These are phyloP conservation scores for Penicillium sp. DNA, from an alignment of 2,329 filamentous ascomycete genomes.

Conservation along the genomic window DNA sequence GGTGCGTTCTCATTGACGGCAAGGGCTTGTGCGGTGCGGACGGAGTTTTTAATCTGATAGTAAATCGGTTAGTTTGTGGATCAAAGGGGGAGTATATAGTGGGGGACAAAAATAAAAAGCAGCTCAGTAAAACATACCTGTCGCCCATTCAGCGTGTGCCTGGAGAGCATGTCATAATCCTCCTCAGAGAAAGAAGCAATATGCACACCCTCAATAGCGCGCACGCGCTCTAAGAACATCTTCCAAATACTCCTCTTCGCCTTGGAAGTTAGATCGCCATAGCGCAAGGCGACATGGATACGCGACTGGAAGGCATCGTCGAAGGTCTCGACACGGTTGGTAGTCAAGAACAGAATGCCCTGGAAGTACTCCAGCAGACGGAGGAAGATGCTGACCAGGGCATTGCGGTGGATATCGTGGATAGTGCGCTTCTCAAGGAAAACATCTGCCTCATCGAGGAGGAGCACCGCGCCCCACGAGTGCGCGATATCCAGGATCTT, in stretches of 20 bases:
- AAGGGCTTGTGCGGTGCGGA: conserved; percentile 77
- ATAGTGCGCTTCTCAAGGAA: conserved; percentile 81
- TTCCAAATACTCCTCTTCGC: conserved; percentile 79
- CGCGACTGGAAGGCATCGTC: conserved; percentile 87
- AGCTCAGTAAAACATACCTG: conserved; percentile 49
- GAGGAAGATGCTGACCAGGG: conserved; percentile 82
- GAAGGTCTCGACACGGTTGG: conserved; percentile 81
- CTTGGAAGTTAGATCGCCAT: conserved; percentile 68
- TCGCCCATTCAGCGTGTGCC: conserved; percentile 66
- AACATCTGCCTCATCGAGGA: conserved; percentile 82
- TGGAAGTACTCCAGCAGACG: conserved; percentile 88
- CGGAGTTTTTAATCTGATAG: conserved; percentile 78
- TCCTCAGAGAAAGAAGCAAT: conserved; percentile 51
- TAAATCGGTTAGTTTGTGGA: not conserved
- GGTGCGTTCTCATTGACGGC: conserved; percentile 71
- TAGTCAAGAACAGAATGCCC: conserved; percentile 85
- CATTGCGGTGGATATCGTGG: conserved; percentile 80
- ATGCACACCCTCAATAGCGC: conserved; percentile 60
- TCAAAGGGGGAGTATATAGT: not conserved
- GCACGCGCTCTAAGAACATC: conserved; percentile 75
- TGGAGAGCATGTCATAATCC: conserved; percentile 65
- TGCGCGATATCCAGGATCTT: conserved; percentile 84
- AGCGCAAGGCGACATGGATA: conserved; percentile 80
- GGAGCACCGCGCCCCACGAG: conserved; percentile 78
- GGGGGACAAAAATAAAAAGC: not conserved